A percentile compares a stretch with the other conserved stretches of the same genome.
Evolutionary conservation across 2,329 filamentous ascomycete species (phyloP).

Genomic region (Reticulascus tulasneorum): DNA sequence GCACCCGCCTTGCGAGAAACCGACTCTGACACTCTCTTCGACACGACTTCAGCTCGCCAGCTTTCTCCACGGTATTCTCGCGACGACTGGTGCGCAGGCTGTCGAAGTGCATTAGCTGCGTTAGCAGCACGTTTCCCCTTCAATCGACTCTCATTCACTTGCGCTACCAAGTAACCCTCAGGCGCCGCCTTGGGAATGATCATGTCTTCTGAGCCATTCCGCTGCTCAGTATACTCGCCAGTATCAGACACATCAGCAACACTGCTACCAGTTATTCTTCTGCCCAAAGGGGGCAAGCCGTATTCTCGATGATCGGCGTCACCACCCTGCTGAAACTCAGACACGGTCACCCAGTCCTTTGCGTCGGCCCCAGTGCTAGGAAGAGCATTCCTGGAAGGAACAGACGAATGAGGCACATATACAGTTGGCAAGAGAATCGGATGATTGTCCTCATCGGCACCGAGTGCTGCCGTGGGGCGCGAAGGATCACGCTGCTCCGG

Average conservation of each 20-base stretch:
- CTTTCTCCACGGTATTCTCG: not conserved
- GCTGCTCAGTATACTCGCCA: constrained; percentile 1
- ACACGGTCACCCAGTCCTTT: constrained; percentile 14
- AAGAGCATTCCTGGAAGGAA: too few species aligned
- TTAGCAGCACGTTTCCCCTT: not conserved
- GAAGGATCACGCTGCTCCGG: constrained; percentile 8
- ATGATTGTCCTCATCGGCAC: constrained; percentile 2
- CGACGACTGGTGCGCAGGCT: not conserved
- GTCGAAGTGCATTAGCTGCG: not conserved
- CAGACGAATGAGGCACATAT: too few species aligned
- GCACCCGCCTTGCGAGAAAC: too few species aligned
- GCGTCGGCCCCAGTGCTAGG: too few species aligned
- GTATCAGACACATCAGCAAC: constrained; percentile 14
- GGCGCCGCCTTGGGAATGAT: not conserved
- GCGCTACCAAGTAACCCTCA: too few species aligned
- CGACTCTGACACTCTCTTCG: too few species aligned
- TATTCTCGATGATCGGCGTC: constrained; percentile 4
- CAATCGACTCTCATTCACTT: too few species aligned
- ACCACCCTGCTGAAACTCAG: too few species aligned
- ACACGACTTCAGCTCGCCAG: too few species aligned
- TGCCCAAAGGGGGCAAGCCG: constrained; percentile 3
- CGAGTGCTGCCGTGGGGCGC: not conserved
- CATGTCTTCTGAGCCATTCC: not conserved
- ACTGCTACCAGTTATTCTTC: constrained; percentile 14
- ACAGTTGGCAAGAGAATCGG: constrained; percentile 4